Conservation (phyloP, 2,329 filamentous ascomycete genomes). For the Curvularia sp. region DNA sequence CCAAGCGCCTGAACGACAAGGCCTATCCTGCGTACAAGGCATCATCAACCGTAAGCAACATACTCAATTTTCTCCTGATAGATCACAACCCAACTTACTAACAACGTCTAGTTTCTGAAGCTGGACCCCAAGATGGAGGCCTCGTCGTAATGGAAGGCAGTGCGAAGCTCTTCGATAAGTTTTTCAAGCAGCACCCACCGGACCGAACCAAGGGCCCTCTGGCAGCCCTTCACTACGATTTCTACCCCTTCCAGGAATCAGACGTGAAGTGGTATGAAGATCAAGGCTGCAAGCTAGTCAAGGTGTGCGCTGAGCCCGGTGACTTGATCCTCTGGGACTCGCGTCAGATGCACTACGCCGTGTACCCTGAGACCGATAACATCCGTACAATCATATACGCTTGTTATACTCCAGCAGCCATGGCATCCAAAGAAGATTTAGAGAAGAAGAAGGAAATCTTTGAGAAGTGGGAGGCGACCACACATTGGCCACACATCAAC, state of each 20-base stretch:
- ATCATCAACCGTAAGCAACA: slow-evolving; percentile 51
- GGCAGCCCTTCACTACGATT: slow-evolving; percentile 17
- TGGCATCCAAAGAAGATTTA: slow-evolving; percentile 25
- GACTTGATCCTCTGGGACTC: slow-evolving; percentile 59
- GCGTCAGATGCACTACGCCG: slow-evolving; percentile 55
- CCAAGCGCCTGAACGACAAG: slow-evolving; percentile 51
- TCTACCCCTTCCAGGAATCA: slow-evolving; percentile 52
- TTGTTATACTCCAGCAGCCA: slow-evolving; percentile 25
- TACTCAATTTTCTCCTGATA: slow-evolving; percentile 34
- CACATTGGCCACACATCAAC: slow-evolving; percentile 33
- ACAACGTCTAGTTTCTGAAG: slow-evolving; percentile 12
- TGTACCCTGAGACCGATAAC: slow-evolving; percentile 21
- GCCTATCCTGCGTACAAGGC: slow-evolving; percentile 52
- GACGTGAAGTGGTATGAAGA: slow-evolving; percentile 54
- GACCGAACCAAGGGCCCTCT: slow-evolving; percentile 24
- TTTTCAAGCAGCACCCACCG: slow-evolving; percentile 19
- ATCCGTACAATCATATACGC: slow-evolving; percentile 27
- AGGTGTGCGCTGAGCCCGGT: slow-evolving; percentile 53
- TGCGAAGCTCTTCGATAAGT: slow-evolving; percentile 43
- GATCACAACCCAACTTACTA: neutral
- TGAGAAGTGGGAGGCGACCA: slow-evolving; percentile 21
- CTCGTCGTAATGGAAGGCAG: slow-evolving; percentile 56
- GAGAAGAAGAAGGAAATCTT: slow-evolving; percentile 24
- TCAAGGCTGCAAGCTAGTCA: slow-evolving; percentile 50
- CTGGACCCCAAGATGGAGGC: slow-evolving; percentile 55